Base-by-base conservation (phyloP, 441 rosid species). In the Euphorbia schlechtendalii region DNA sequence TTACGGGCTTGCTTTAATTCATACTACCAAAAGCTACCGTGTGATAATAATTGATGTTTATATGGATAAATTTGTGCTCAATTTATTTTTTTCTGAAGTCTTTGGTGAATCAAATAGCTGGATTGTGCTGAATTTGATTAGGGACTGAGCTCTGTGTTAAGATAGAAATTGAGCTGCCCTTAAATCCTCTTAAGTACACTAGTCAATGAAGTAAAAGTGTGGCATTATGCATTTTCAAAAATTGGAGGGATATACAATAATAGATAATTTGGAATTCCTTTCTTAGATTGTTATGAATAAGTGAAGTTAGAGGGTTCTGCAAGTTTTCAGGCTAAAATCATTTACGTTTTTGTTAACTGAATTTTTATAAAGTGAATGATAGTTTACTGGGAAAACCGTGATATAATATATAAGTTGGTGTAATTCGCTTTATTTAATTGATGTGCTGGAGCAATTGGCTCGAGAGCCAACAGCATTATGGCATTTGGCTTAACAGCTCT, bases 401-500 rank as follows among this genome's bases (percentile, higher is more conserved):
- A 25, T 27, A 0, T 3, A 24, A 0, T 3, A 11, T 62, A 8
- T 68, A 38, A 30, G n/a, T 56, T 12, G n/a, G n/a, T 55, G 36
- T 27, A 14, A 5, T n/a, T 28, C 15, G 40, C 22, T 24, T 40
- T 38, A 58, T n/a, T n/a, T n/a, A n/a, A n/a, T n/a, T n/a, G n/a
- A n/a, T n/a, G n/a, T n/a, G n/a, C n/a, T n/a, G n/a, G n/a, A n/a
- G n/a, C n/a, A n/a, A n/a, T n/a, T 13, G 14, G 10, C 28, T 68
- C 54, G 40, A 49, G 27, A 64, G 40, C 41, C 18, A 58, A 57
- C 56, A 3, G 59, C 24, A 52, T 40, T 64, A 24, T 68, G n/a
- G 64, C 49, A 21, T 8, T 24, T 68, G 21, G 40, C 34, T 4
- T 43, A 59, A 61, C 17, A 41, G 61, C 61, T 41, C 58, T 24